Evolutionary conservation across 192 early-diverging fungal species (phyloP).

Genomic region (Dissophora ornata): DNA sequence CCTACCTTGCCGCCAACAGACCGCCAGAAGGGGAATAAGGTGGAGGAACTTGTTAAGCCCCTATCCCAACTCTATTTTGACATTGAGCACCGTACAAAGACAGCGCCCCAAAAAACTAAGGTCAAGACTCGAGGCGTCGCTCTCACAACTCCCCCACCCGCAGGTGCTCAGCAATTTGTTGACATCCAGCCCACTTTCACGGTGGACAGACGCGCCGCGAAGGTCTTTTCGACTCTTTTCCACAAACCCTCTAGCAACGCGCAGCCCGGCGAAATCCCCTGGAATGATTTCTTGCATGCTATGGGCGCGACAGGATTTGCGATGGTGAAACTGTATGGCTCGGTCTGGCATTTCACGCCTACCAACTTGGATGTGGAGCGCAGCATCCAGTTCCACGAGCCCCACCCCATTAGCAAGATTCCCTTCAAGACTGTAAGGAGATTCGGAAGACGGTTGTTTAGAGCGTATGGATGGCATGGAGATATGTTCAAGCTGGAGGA

Average conservation of each 20-base stretch:
- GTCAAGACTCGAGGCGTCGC: conserved; percentile 40
- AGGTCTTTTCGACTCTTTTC: conserved; percentile 44
- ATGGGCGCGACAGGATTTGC: conserved; percentile 31
- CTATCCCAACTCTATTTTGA: too few species aligned
- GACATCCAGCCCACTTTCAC: conserved; percentile 27
- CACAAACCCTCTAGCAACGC: conserved; percentile 19
- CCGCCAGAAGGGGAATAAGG: not conserved
- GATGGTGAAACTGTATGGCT: conserved; percentile 36
- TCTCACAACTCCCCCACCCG: conserved; percentile 2
- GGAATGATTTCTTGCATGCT: conserved; percentile 47
- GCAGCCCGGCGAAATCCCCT: conserved; percentile 44
- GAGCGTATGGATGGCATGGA: conserved; percentile 31
- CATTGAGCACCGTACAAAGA: conserved; percentile 19
- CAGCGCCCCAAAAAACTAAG: conserved; percentile 23
- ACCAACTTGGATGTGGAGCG: conserved; percentile 32
- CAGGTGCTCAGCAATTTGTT: not conserved
- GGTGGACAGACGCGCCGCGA: conserved; percentile 30
- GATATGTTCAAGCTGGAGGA: conserved; percentile 25
- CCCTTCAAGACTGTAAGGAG: conserved; percentile 34
- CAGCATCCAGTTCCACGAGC: conserved; percentile 48
- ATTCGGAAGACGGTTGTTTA: conserved; percentile 38
- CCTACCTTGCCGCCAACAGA: conserved; percentile 14
- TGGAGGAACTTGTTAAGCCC: conserved; percentile 10
- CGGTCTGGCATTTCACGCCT: conserved; percentile 45
- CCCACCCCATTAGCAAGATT: conserved; percentile 31